phyloP scores from a whole-genome alignment of 805 yeast genomes.

The Kodamaea neixiangensis region DNA sequence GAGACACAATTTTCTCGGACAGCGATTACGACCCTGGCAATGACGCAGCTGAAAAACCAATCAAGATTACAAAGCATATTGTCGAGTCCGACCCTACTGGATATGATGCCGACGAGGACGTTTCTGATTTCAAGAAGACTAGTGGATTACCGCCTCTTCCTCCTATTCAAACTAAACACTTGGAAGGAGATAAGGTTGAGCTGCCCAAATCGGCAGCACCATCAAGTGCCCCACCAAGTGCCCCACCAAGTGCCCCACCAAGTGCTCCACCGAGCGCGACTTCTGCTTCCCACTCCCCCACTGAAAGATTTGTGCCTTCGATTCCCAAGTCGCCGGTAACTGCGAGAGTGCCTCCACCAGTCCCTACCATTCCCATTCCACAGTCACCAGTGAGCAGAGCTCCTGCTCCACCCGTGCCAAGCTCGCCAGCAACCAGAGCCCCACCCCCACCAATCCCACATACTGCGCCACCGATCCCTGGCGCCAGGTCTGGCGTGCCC shows the following conservation, averaged over 20 bases:
- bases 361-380: neutral
- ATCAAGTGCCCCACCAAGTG: slow-evolving; percentile 12
- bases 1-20: slow-evolving; percentile 12
- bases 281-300: slow-evolving; percentile 15
- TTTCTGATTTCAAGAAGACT: slow-evolving; percentile 28
- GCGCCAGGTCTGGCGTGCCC: slow-evolving; percentile 1
- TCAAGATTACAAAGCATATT: slow-evolving; percentile 15
- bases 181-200: neutral
- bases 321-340: neutral
- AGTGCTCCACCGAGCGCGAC: slow-evolving; percentile 12
- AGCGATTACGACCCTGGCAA: slow-evolving; percentile 13
- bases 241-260: neutral
- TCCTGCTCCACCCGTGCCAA: slow-evolving; percentile 15
- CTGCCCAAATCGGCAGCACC: slow-evolving; percentile 5
- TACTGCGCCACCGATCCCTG: slow-evolving; percentile 13
- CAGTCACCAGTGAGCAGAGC: slow-evolving; percentile 5
- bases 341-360: slow-evolving; percentile 11
- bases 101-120: slow-evolving; percentile 68
- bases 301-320: neutral
- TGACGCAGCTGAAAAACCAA: slow-evolving; percentile 14
- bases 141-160: slow-evolving; percentile 6
- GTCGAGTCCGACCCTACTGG: slow-evolving; percentile 49
- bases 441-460: slow-evolving; percentile 25
- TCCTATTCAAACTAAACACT: neutral
- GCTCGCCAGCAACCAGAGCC: slow-evolving; percentile 12